Evolutionary conservation across 176 grass and related monocot species (phyloP), one percentile per base, ranked within the genome.

Genomic region (Pharus latifolius): DNA sequence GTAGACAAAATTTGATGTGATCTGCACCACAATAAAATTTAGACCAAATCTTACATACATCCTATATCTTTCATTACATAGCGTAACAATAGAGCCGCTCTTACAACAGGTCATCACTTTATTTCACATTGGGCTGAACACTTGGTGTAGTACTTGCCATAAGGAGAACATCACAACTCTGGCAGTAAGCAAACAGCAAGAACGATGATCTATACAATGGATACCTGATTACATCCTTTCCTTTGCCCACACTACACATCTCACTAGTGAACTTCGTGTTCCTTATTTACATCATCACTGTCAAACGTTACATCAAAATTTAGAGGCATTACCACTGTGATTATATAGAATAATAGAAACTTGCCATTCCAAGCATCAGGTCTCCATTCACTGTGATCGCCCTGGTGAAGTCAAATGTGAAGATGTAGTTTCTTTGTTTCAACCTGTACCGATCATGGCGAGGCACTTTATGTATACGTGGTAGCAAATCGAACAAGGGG

Each of bases 201-300:
- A 69, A 28, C 40, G 2, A 24, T 47, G 47, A 46, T 38, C 29
- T 7, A 38, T 9, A 40, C 17, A 29, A 13, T 5, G 23, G 42
- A 59, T 56, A 16, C 16, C 33, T 11, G 10, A 77, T 12, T 43
- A 27, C 51, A 73, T 46, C 44, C 53, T 63, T 55, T 65, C 31
- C 75, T 28, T n/a, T 41, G 33, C 61, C 32, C 43, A 30, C 28
- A 38, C 8, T 54, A 30, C 32, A 64, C 62, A 77, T 17, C 22
- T 49, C 38, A 11, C 10, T 64, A 27, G 49, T 63, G 25, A 81
- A 57, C 56, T 71, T 37, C 10, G 7, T 71, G 18, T 48, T 64
- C 72, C 63, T 81, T 70, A 81, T 81, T 86, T 72, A 76, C 83
- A 86, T 44, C 19, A 14, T 44, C 42, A 32, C 18, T 0, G 50